Base-by-base conservation (phyloP, 306 rosid genomes). In the Spatholobus suberectus region DNA sequence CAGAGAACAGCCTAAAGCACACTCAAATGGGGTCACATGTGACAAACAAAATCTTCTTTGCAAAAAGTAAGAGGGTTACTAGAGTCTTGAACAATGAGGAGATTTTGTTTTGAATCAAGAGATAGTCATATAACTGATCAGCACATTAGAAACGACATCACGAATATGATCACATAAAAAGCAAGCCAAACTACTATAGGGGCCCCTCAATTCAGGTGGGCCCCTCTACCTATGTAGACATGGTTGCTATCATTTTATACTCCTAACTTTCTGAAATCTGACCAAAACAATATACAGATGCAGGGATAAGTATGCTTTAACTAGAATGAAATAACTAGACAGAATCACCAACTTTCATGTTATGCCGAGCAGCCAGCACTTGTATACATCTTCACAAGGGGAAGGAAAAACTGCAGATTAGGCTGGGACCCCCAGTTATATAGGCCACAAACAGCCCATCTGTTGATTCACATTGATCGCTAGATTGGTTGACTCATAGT, bases 241-340 rank as follows among this genome's bases (percentile, higher is more conserved):
- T 44, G 59, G 82, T 74, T 72, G 75, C 38, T 71, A 79, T 72
- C 73, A 76, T 78, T 85, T 78, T 72, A 73, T 69, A 78, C 78
- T 69, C 86, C 85, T 86, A 69, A 77, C 72, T 84, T 73, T 79
- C 79, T 51, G 80, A 80, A 78, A 82, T 89, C 81, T 88, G 87
- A 82, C 77, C 88, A 86, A 89, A 90, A 87, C 75, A 85, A 90
- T 92, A 61, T 92, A 92, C 92, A 92, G 75, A 82, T 47, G 86
- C 82, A 81, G 73, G 65, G 81, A 49, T 82, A 46, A 62, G 75
- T 72, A 61, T 47, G 43, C 76, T 72, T 51, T 46, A 10, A 77
- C 89, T 87, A 85, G 82, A 83, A 87, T 63, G 88, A 85, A 78
- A 70, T 70, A n/a, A 79, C 49, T 79, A 78, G 75, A 86, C 82